Conservation (phyloP, 176 grass and related monocot species). For the Oryza brachyantha region DNA sequence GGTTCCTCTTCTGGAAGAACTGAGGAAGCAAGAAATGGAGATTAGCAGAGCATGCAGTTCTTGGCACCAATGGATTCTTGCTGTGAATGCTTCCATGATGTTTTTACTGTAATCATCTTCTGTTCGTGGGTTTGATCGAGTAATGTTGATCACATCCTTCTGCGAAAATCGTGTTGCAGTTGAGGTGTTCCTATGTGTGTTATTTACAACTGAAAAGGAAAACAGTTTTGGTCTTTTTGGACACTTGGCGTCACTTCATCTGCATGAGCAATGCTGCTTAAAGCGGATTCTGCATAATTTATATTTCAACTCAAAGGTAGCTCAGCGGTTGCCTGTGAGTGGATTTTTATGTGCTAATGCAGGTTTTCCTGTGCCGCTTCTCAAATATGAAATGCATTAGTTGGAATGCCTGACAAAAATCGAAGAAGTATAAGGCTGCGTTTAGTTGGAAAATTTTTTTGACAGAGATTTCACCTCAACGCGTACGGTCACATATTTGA, state of each 20-base stretch:
- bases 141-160: neutral
- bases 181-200: neutral
- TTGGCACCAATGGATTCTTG: neutral
- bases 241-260: neutral
- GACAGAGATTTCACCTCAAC: too few relatives aligned
- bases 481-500: too few relatives aligned
- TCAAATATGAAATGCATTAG: neutral
- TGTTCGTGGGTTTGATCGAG: constrained; percentile 18
- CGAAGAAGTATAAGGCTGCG: too few relatives aligned
- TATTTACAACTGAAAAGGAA: neutral
- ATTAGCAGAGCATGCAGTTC: neutral
- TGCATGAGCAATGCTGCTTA: neutral
- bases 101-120: neutral
- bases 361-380: neutral
- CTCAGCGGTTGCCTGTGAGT: neutral
- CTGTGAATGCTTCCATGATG: neutral
- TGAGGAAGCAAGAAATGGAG: constrained; percentile 8
- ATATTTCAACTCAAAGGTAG: neutral
- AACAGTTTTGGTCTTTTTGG: neutral
- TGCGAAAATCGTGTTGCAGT: neutral
- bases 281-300: neutral
- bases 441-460: too few relatives aligned
- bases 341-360: neutral
- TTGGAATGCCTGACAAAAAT: too few relatives aligned
- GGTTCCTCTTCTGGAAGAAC: constrained; percentile 14